Percentiles rank a stretch among this genome's conserved stretches.
phyloP scores from a whole-genome alignment of 2,329 filamentous ascomycete species.

The Penicillium sp. region DNA sequence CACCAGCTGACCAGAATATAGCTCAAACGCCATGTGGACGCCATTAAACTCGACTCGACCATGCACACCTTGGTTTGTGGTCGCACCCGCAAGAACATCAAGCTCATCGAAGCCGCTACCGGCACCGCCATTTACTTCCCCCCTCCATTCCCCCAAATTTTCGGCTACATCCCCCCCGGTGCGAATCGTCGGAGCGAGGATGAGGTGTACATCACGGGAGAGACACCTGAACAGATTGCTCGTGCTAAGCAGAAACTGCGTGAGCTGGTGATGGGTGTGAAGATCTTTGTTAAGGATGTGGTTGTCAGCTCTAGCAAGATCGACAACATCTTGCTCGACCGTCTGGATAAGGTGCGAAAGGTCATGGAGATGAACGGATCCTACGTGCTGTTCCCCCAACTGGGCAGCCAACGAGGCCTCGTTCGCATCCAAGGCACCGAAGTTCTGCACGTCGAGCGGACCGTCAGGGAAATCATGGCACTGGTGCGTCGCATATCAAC shows the following conservation, averaged over 20 bases:
- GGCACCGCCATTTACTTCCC: conserved; percentile 98
- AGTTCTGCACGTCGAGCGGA: conserved; percentile 90
- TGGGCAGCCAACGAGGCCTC: conserved; percentile 80
- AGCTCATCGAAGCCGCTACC: conserved; percentile 92
- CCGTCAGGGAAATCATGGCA: conserved; percentile 93
- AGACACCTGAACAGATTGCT: conserved; percentile 79
- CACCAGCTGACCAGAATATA: conserved; percentile 30
- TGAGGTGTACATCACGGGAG: conserved; percentile 94
- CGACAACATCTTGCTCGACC: conserved; percentile 86
- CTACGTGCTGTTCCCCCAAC: conserved; percentile 85
- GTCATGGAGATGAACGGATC: conserved; percentile 97
- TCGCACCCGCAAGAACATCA: conserved; percentile 94
- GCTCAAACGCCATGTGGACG: conserved; percentile 67
- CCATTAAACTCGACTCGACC: conserved; percentile 78
- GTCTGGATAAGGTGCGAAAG: conserved; percentile 94
- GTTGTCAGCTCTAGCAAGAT: conserved; percentile 88
- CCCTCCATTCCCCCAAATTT: conserved; percentile 87
- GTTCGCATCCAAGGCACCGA: conserved; percentile 92
- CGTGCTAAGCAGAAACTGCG: conserved; percentile 89
- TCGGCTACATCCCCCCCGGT: conserved; percentile 82
- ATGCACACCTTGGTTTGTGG: conserved; percentile 92
- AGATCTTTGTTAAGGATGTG: conserved; percentile 89
- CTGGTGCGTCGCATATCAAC: conserved; percentile 60
- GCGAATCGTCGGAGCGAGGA: conserved; percentile 80
- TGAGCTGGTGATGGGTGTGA: conserved; percentile 77